Base-by-base conservation (phyloP, 2,329 filamentous ascomycete genomes). In the Trichophyton mentagrophytes region DNA sequence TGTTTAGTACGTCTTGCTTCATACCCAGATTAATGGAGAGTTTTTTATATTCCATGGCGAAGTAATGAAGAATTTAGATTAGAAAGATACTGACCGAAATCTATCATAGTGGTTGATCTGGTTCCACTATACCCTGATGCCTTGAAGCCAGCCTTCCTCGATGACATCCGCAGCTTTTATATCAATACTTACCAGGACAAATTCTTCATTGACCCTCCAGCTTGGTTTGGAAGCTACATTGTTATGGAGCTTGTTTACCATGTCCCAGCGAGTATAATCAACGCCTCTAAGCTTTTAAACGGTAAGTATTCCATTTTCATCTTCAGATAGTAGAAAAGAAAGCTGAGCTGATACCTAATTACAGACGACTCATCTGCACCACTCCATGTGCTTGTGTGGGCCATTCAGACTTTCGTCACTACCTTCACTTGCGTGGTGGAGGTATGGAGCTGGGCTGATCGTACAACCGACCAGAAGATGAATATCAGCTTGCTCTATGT, bases 361-460 rank as follows among this genome's bases (percentile, higher is more conserved):
- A 56, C 61, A 82, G 80, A 83, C 67, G 78, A 84, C 60, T 79
- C 82, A 0, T 76, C 80, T 56, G 65, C 84, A 3, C 82, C 84
- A 0, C 70, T 87, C 0, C 79, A 84, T 58, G 73, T 88, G 0
- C 77, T 87, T 1, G 71, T 83, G 2, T 87, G 82, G 65, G 79
- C 81, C 0, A 70, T 82, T 8, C 78, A 86, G 67, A 81, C 83
- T 0, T 81, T 78, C 40, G 64, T 87, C 60, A 86, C 85, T 1
- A 86, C 85, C 0, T 67, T 82, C 47, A 82, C 82, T 0, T 88
- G 85, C 66, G 76, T 87, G 53, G 77, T 79, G 1, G 85, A 87
- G 61, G 82, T 81, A 65, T 72, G 80, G 71, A 76, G 74, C 64
- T 88, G 85, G 82, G 68, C 70, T 2, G 74, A 74, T 55, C 74